These are phyloP conservation scores for Phytophthora citrophthora DNA, from an alignment of 352 stramenopile genomes.

Conservation along the genomic window DNA sequence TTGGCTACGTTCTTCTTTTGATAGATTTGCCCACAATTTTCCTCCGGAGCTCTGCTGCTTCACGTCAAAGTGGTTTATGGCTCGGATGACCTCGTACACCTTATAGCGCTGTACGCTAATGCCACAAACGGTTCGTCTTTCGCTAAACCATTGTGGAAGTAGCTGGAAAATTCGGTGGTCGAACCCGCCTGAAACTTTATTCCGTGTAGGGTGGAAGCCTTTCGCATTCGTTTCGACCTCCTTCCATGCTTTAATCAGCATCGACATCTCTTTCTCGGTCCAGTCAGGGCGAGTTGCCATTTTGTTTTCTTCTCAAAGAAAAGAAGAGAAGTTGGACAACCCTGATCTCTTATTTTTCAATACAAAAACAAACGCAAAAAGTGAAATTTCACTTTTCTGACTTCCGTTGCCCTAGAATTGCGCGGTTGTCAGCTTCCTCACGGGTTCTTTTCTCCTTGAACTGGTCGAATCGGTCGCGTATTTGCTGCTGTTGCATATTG, in stretches of 20 bases:
- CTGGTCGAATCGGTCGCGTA: slow-evolving; percentile 27
- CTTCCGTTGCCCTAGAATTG: slow-evolving; percentile 13
- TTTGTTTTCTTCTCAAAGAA: slow-evolving; percentile 1
- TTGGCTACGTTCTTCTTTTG: slow-evolving; percentile 6
- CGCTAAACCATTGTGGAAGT: slow-evolving; percentile 3
- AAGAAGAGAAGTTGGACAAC: slow-evolving; percentile 9
- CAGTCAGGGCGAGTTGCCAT: slow-evolving; percentile 14
- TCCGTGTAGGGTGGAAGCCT: background rate
- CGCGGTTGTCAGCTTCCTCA: slow-evolving; percentile 18
- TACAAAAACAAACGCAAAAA: slow-evolving; percentile 1
- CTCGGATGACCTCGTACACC: slow-evolving; percentile 21
- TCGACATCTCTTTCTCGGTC: slow-evolving; percentile 16
- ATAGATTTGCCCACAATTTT: slow-evolving; percentile 21
- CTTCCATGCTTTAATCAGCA: slow-evolving; percentile 20
- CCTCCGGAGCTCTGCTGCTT: slow-evolving; percentile 5
- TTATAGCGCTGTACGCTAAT: slow-evolving; percentile 2
- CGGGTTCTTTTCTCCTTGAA: slow-evolving; percentile 13
- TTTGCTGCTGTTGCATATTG: slow-evolving; percentile 22
- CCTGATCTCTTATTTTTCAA: background rate
- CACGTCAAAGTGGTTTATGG: slow-evolving; percentile 21
- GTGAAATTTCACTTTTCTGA: background rate
- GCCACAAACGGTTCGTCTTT: background rate
- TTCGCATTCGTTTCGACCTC: slow-evolving; percentile 2
- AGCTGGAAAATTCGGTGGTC: slow-evolving; percentile 3
- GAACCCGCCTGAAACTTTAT: slow-evolving; percentile 3